Conservation (phyloP, 805 yeast genomes). For the Starmerella bombi region DNA sequence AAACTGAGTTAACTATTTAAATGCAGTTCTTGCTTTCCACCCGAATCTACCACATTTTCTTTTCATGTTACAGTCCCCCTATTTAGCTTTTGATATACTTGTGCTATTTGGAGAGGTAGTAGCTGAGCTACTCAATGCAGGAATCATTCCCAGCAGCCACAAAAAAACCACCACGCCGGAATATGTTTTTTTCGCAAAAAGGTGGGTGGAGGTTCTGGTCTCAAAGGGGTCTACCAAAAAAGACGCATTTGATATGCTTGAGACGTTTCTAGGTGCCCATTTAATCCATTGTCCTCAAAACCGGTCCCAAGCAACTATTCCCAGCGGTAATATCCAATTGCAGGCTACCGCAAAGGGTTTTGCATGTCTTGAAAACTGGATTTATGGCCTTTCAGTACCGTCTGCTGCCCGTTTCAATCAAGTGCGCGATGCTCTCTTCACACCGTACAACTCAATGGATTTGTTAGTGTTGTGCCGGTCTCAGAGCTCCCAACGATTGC, state of each 20-base stretch:
- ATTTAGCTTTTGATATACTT: too few relatives aligned
- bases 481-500: conserved; percentile 39
- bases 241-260: not conserved
- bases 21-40: too few relatives aligned
- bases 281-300: not conserved
- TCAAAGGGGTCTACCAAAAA: not conserved
- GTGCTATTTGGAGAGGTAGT: too few relatives aligned
- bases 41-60: too few relatives aligned
- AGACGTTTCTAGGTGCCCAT: conserved; percentile 1
- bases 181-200: not conserved
- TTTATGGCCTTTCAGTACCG: conserved; percentile 29
- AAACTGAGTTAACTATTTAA: too few relatives aligned
- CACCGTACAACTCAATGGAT: conserved; percentile 58
- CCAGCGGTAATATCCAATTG: conserved; percentile 22
- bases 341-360: conserved; percentile 93
- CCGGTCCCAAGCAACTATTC: not conserved
- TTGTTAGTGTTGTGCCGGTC: conserved; percentile 57
- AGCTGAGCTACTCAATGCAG: too few relatives aligned
- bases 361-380: conserved; percentile 49
- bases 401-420: not conserved
- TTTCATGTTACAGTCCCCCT: too few relatives aligned
- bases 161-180: too few relatives aligned
- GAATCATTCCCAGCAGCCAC: too few relatives aligned
- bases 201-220: not conserved
- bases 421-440: conserved; percentile 31